Conservation (phyloP, 2,329 filamentous ascomycete species). For the Neoarthrinium moseri region DNA sequence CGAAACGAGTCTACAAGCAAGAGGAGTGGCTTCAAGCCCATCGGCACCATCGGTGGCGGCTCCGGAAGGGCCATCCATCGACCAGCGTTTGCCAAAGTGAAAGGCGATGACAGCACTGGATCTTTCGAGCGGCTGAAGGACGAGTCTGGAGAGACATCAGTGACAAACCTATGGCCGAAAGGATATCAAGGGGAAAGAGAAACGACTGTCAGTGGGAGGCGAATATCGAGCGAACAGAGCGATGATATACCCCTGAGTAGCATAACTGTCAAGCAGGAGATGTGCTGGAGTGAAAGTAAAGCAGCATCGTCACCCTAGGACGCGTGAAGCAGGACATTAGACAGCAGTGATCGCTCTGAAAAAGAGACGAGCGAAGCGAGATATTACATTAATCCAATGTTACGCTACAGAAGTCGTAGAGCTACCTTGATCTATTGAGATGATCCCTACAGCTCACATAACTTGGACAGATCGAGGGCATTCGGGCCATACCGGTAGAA, state of each 20-base stretch:
- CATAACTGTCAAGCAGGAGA: constrained; percentile 4
- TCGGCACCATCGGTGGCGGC: background rate
- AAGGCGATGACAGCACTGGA: background rate
- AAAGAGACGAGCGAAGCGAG: too few species aligned
- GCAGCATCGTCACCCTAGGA: too few species aligned
- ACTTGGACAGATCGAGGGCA: too few species aligned
- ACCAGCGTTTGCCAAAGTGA: background rate
- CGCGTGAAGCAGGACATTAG: too few species aligned
- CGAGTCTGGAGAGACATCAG: background rate
- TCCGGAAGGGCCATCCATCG: background rate
- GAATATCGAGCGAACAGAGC: background rate
- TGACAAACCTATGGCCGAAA: constrained; percentile 4
- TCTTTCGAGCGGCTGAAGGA: constrained; percentile 6
- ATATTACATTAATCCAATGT: too few species aligned
- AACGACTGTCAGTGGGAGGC: constrained; percentile 2
- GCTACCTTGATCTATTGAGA: too few species aligned
- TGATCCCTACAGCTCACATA: too few species aligned
- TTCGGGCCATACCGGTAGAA: too few species aligned
- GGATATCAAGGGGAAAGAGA: background rate
- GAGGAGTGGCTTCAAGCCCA: background rate
- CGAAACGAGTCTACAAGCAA: background rate
- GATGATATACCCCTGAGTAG: constrained; percentile 7
- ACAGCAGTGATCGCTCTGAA: too few species aligned
- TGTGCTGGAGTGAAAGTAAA: constrained; percentile 5
- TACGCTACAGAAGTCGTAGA: too few species aligned